Base-by-base conservation (phyloP, 345 rosid genomes). In the Rubroshorea leprosula region DNA sequence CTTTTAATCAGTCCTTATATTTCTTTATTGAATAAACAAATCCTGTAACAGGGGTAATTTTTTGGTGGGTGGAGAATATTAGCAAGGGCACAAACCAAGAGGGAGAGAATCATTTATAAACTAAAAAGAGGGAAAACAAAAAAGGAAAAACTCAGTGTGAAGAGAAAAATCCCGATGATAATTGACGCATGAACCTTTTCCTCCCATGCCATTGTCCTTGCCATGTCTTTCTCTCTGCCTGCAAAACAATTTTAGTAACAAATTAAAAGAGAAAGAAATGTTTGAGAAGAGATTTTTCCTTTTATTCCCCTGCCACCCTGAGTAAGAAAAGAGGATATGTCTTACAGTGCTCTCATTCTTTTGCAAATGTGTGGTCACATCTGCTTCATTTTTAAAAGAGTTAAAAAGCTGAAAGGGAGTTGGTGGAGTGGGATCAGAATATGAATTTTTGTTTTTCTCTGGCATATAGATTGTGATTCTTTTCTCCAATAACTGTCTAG, bases 371-470 rank as follows among this genome's bases (percentile, higher is more conserved):
- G 72, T 64, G 63, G 80, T 73, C 83, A 73, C 79, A 73, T 81
- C 77, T 26, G 51, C 60, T 57, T 5, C 60, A 71, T 58, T 68
- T n/a, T n/a, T n/a, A n/a, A n/a, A n/a, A n/a, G n/a, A n/a, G 66
- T 38, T 71, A 41, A 38, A 68, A 64, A 47, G 55, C 15, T 31
- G 65, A 41, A n/a, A 46, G 49, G 18, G 49, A 22, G 49, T 62
- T 67, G 70, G 74, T 71, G 76, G 76, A 54, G 69, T 16, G 71
- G 86, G 79, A 57, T 76, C 75, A 72, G 81, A 74, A 76, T 74
- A 73, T 67, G 58, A 48, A 56, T 74, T 62, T 25, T 26, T 62
- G 23, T 66, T 55, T 64, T 31, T 23, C 11, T n/a, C 8, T 15
- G 50, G 51, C 45, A 55, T 61, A 26, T 61, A 26, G 38, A 45